These are phyloP conservation scores for Seminavis robusta DNA, from an alignment of 108 stramenopile species.

Conservation along the genomic window DNA sequence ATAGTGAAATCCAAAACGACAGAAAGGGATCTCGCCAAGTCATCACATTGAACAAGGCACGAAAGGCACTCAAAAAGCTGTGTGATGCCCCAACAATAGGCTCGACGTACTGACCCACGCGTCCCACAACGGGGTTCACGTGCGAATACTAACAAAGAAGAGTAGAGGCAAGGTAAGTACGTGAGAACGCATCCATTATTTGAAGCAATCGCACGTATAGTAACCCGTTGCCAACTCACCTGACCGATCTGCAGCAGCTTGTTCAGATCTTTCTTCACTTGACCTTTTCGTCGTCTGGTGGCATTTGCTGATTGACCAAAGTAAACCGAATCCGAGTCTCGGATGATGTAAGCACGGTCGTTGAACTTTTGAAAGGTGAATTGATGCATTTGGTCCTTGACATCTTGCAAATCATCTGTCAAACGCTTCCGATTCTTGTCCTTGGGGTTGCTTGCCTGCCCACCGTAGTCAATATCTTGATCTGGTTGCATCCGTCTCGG, in stretches of 20 bases:
- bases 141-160: too few species aligned
- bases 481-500: too few species aligned
- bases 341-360: slow-evolving; percentile 31
- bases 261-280: slow-evolving; percentile 24
- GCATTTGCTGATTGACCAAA: slow-evolving; percentile 28
- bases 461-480: slow-evolving; percentile 33
- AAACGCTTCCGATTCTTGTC: slow-evolving; percentile 21
- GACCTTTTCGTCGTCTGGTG: slow-evolving; percentile 8
- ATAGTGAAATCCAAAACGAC: slow-evolving; percentile 42
- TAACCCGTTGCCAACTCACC: too few species aligned
- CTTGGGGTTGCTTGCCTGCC: not conserved
- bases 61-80: slow-evolving; percentile 18
- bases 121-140: slow-evolving; percentile 31
- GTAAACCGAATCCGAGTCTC: slow-evolving; percentile 16
- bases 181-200: too few species aligned
- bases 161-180: too few species aligned
- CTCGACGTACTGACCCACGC: slow-evolving; percentile 25
- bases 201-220: too few species aligned
- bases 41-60: slow-evolving; percentile 51
- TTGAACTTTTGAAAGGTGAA: slow-evolving; percentile 37
- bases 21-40: slow-evolving; percentile 72
- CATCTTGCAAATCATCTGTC: slow-evolving; percentile 31
- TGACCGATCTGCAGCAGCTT: slow-evolving; percentile 30
- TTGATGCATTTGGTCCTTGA: slow-evolving; percentile 40
- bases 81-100: slow-evolving; percentile 30